Evolutionary conservation across 2,329 filamentous ascomycete genomes (phyloP), one percentile per base, ranked within the genome.

Genomic region (Colletotrichum somersetense): DNA sequence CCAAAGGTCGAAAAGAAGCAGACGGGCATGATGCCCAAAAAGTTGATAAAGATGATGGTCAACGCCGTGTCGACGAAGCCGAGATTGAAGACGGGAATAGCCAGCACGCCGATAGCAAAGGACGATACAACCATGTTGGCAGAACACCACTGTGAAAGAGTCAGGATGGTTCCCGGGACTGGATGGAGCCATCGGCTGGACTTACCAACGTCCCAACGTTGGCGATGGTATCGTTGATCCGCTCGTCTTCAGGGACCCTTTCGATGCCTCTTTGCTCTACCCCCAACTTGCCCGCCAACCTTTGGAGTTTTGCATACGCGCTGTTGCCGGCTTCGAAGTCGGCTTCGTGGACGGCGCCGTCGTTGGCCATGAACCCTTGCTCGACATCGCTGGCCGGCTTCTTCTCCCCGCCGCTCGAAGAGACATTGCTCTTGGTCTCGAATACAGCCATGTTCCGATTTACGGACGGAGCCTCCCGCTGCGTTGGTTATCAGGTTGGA

Each of bases 1-100:
- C 93, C 93, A 77, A 95, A 94, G 23, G 89, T 93, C 2, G 91
- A 92, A 84, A 95, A 95, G 81, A 91, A 94, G 78, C 89, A 92
- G 20, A 94, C 92, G 0, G 92, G 91, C 61, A 91, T 78, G 61
- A 92, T 87, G n/a, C 91, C 92, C 12, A 96, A 83, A 5, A 94
- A 78, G 76, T 95, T 95, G 83, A 95, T 89, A 82, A 95, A 93
- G 64, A 96, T 80, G 71, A 93, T 91, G 42, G 91, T 88, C 57
- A 96, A 82, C 44, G 92, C 89, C 10, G 91, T 89, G 77, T 96
- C 93, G 61, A 91, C 84, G 75, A 93, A 95, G 12, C 92, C 92
- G 11, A 96, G 86, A 11, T 81, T 81, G 81, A 94, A 95, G 33
- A 93, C 81, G 11, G 90, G 87, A n/a, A 90, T 86, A 1, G 89